phyloP scores from a whole-genome alignment of 139 green algal genomes.

The Haematococcus sp. region DNA sequence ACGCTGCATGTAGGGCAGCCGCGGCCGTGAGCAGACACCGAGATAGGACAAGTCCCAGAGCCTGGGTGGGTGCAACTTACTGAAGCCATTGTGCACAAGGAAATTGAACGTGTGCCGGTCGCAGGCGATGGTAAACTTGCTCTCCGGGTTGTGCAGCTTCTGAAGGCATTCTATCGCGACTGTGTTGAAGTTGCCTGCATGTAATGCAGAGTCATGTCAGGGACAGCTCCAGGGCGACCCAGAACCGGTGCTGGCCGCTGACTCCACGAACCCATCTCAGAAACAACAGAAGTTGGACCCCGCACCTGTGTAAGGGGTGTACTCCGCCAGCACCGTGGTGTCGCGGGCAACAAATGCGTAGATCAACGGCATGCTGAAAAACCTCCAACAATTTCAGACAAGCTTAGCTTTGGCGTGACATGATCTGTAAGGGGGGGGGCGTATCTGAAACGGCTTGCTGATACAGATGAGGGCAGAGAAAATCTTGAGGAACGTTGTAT shows the following conservation, averaged over 20 bases:
- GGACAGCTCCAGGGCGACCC: too few relatives aligned
- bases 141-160: conserved; percentile 62
- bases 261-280: too few relatives aligned
- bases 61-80: conserved; percentile 23
- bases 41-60: not conserved
- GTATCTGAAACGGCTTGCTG: too few relatives aligned
- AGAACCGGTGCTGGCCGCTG: too few relatives aligned
- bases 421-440: too few relatives aligned
- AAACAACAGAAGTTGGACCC: too few relatives aligned
- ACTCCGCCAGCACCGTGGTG: conserved; percentile 83
- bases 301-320: conserved; percentile 71
- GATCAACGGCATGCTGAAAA: conserved; percentile 71
- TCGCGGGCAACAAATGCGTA: conserved; percentile 79
- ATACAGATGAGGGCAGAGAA: too few relatives aligned
- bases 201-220: not conserved
- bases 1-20: conserved; percentile 48
- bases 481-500: too few relatives aligned
- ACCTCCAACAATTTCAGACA: not conserved
- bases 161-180: conserved; percentile 87
- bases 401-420: too few relatives aligned
- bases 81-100: conserved; percentile 71
- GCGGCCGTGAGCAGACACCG: not conserved
- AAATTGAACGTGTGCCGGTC: conserved; percentile 91
- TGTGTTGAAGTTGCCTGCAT: conserved; percentile 85
- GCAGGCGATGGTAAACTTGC: conserved; percentile 68